These are phyloP conservation scores for Podila epicladia DNA, from an alignment of 192 early-diverging fungal species.

Conservation along the genomic window DNA sequence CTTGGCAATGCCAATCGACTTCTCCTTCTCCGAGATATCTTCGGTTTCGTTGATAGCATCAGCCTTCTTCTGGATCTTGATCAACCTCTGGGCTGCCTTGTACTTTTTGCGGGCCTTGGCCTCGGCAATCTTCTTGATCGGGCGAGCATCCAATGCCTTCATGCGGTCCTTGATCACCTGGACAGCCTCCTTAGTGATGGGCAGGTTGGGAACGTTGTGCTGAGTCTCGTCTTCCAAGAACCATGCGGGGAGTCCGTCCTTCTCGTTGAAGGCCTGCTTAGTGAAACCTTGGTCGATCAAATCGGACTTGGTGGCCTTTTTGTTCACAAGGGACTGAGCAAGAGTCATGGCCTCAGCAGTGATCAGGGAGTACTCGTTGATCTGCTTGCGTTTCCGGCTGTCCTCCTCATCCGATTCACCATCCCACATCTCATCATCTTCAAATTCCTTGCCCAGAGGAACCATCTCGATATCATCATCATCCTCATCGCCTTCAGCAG, in stretches of 20 bases:
- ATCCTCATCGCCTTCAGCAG: constrained; percentile 52
- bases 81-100: constrained; percentile 72
- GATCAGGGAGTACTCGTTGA: constrained; percentile 65
- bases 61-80: constrained; percentile 90
- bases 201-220: constrained; percentile 89
- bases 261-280: constrained; percentile 89
- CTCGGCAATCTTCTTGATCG: constrained; percentile 99
- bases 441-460: constrained; percentile 50
- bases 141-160: constrained; percentile 92
- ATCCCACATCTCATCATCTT: constrained; percentile 65
- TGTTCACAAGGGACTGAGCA: constrained; percentile 84
- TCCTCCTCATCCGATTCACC: constrained; percentile 69
- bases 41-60: constrained; percentile 84
- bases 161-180: constrained; percentile 83
- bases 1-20: constrained; percentile 83
- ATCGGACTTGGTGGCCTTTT: constrained; percentile 79
- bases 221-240: constrained; percentile 92
- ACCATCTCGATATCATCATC: constrained; percentile 71
- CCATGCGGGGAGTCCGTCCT: constrained; percentile 88
- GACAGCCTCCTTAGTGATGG: constrained; percentile 98
- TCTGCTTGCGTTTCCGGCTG: constrained; percentile 56
- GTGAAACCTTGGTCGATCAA: constrained; percentile 94
- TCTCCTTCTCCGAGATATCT: constrained; percentile 91
- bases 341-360: constrained; percentile 93
- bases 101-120: constrained; percentile 96